A percentile compares a stretch with the other conserved stretches of the same genome.
phyloP scores from a whole-genome alignment of 2,329 filamentous ascomycete genomes.

The Penicillium sp. region DNA sequence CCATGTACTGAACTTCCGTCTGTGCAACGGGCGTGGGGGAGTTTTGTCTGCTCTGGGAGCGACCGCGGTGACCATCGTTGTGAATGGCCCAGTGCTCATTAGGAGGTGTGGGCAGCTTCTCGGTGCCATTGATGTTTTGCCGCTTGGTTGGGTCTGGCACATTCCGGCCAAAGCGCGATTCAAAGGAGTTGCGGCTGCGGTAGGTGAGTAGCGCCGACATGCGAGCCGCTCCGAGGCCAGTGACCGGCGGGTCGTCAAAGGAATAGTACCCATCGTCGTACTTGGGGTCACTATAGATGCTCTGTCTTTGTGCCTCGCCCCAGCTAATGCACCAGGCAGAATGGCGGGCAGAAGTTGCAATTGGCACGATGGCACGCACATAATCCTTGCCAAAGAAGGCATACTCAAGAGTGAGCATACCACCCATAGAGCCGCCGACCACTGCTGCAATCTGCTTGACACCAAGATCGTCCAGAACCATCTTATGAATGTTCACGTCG shows the following conservation, averaged over 20 bases:
- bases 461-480: conserved; percentile 53
- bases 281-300: conserved; percentile 95
- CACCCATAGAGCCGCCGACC: conserved; percentile 56
- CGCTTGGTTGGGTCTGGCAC: conserved; percentile 77
- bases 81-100: conserved; percentile 75
- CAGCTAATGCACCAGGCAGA: conserved; percentile 58
- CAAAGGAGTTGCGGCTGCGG: conserved; percentile 93
- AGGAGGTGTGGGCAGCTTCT: conserved; percentile 57
- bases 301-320: conserved; percentile 55
- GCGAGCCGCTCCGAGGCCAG: conserved; percentile 85
- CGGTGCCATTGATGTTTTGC: conserved; percentile 72
- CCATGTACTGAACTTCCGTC: conserved; percentile 43
- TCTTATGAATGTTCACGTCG: conserved; percentile 69
- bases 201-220: conserved; percentile 97
- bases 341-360: conserved; percentile 54
- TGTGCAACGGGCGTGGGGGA: conserved; percentile 26
- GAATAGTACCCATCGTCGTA: conserved; percentile 96
- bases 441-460: conserved; percentile 52
- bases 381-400: conserved; percentile 67
- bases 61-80: conserved; percentile 70
- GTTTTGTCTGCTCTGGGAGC: conserved; percentile 35
- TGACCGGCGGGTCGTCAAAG: conserved; percentile 77
- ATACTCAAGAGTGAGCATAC: conserved; percentile 56
- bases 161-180: conserved; percentile 89
- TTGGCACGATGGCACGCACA: conserved; percentile 51